Evolutionary conservation across 1,139 yeast genomes (phyloP).

Genomic region (Protomyces inundatus): DNA sequence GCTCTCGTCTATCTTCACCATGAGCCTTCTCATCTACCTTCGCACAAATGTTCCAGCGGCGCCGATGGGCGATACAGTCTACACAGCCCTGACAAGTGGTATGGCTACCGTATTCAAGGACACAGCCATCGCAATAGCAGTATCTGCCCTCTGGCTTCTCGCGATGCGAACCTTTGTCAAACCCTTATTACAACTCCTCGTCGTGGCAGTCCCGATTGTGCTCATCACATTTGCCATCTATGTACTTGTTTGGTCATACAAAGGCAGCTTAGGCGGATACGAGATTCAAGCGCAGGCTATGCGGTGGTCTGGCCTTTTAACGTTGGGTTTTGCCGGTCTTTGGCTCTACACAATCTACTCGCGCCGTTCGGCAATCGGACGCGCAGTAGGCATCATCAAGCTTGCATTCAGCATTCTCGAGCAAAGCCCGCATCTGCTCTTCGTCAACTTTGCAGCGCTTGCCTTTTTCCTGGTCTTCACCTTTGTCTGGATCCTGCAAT

Average conservation of each 20-base stretch:
- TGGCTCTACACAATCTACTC: slow-evolving; percentile 40
- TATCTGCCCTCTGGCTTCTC: slow-evolving; percentile 40
- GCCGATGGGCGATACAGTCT: slow-evolving; percentile 40
- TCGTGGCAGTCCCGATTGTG: slow-evolving; percentile 40
- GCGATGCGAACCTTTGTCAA: slow-evolving; percentile 37
- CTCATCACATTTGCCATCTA: slow-evolving; percentile 36
- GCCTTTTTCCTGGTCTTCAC: slow-evolving; percentile 37
- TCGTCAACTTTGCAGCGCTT: slow-evolving; percentile 37
- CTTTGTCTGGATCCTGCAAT: slow-evolving; percentile 40
- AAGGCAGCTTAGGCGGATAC: slow-evolving; percentile 39
- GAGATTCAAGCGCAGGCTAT: slow-evolving; percentile 41
- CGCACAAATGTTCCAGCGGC: slow-evolving; percentile 34
- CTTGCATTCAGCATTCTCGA: slow-evolving; percentile 40
- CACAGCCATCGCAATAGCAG: slow-evolving; percentile 36
- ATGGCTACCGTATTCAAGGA: slow-evolving; percentile 36
- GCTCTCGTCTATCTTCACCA: slow-evolving; percentile 39
- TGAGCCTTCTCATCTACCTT: slow-evolving; percentile 39
- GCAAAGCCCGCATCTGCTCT: slow-evolving; percentile 37
- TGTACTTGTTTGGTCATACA: slow-evolving; percentile 40
- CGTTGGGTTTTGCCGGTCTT: slow-evolving; percentile 36
- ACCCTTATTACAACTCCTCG: slow-evolving; percentile 39
- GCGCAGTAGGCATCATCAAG: slow-evolving; percentile 41
- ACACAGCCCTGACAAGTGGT: slow-evolving; percentile 37
- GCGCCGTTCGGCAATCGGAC: slow-evolving; percentile 37
- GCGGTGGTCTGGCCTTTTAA: slow-evolving; percentile 40